Evolutionary conservation across 805 yeast genomes (phyloP).

Genomic region (Kluyveromyces lactis): DNA sequence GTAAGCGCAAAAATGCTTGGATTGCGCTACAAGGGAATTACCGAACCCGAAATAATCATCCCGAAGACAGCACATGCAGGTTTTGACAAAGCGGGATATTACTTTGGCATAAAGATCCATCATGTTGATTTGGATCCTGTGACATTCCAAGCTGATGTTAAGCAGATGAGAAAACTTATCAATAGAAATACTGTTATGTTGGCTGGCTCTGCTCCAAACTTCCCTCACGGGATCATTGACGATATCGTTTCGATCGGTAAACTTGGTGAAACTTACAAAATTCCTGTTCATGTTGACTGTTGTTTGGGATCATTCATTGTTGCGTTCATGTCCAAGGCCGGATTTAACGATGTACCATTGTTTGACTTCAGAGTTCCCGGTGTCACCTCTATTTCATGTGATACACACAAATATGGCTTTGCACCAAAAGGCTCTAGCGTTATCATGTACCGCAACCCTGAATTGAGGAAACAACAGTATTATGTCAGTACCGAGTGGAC

Average conservation of each 20-base stretch:
- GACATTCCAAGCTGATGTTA: slow-evolving; percentile 59
- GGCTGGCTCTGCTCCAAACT: slow-evolving; percentile 94
- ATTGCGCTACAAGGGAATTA: slow-evolving; percentile 45
- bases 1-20: slow-evolving; percentile 82
- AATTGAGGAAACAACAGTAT: slow-evolving; percentile 73
- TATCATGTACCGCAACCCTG: slow-evolving; percentile 72
- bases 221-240: slow-evolving; percentile 93
- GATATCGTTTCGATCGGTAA: slow-evolving; percentile 67
- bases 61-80: slow-evolving; percentile 94
- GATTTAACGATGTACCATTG: slow-evolving; percentile 33
- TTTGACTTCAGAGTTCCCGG: slow-evolving; percentile 86
- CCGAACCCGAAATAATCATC: slow-evolving; percentile 77
- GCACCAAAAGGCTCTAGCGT: slow-evolving; percentile 96
- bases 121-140: slow-evolving; percentile 68
- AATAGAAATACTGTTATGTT: slow-evolving; percentile 74
- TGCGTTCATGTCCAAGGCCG: slow-evolving; percentile 65
- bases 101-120: slow-evolving; percentile 77
- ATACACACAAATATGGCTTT: slow-evolving; percentile 97
- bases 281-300: slow-evolving; percentile 93
- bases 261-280: slow-evolving; percentile 49
- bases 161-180: slow-evolving; percentile 54
- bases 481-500: slow-evolving; percentile 79
- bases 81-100: slow-evolving; percentile 83
- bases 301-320: slow-evolving; percentile 91
- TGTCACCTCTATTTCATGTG: slow-evolving; percentile 98